Evolutionary conservation across 805 yeast genomes (phyloP), one percentile per base, ranked within the genome.

Genomic region (Suhomyces vadensis): DNA sequence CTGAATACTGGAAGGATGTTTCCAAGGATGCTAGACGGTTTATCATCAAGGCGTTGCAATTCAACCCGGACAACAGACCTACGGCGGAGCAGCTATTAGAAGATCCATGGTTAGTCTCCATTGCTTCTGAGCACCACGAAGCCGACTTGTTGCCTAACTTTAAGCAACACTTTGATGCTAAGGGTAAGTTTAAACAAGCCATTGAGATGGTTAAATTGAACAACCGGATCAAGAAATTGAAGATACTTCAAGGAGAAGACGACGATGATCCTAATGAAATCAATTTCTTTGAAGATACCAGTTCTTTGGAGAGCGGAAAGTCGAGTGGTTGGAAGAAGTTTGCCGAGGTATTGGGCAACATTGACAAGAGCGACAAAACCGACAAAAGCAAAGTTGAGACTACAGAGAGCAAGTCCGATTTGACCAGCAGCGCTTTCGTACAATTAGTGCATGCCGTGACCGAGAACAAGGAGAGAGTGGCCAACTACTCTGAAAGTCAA

Each of bases 1-100:
- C 81, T 22, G 86, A 82, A 49, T 89, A 90, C 70, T 94, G 98
- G 98, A 75, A 75, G 46, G 77, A 80, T 44, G 84, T 94, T 16
- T 83, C 94, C 10, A 74, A 75, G 35, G 90, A 83, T 38, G 98
- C 98, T 5, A 83, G 88, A 52, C 71, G 80, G 26, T 89, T 92
- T 54, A 87, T 92, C 43, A 67, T 81, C 46, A 74, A 78, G 55
- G 83, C 90, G 43, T 72, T 92, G 41, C 83, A 82, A 46, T 75
- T 81, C 31, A 78, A 87, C 55, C 91, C 91, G 5, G 69, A 67
- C 2, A 67, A 75, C 40, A 75, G 97, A 54, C 85, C 89, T 2
- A 82, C 92, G 1, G 85, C 89, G 0, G 56, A 67, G 2, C 77
- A 85, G 50, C 65, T 91, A 43, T 63, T 88, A 49, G 50, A 73